Percentiles rank a stretch among this genome's conserved stretches.
Conservation (phyloP, 208 protist genomes). For the Tritrichomonas foetus region DNA sequence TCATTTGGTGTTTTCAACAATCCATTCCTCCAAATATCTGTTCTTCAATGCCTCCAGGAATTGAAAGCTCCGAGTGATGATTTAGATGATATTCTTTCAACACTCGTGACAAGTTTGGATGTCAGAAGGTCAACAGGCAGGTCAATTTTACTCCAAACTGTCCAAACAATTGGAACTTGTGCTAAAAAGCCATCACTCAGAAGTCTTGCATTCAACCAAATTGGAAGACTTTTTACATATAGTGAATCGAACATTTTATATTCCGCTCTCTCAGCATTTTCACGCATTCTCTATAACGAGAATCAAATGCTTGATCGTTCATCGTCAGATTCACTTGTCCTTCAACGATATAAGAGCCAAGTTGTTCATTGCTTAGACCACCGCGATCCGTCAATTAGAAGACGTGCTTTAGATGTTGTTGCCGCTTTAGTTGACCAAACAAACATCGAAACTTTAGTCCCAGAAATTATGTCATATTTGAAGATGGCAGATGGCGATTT, state of each 20-base stretch:
- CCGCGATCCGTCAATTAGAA: neutral
- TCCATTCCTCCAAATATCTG: neutral
- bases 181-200: neutral
- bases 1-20: neutral
- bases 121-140: neutral
- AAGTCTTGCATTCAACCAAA: neutral
- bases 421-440: neutral
- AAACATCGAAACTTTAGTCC: neutral
- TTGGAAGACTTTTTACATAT: neutral
- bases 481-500: neutral
- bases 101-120: neutral
- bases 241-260: neutral
- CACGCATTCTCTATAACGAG: neutral
- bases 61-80: neutral
- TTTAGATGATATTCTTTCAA: neutral
- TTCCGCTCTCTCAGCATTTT: neutral
- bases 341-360: neutral
- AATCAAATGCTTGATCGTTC: neutral
- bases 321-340: neutral
- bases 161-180: neutral
- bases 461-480: neutral
- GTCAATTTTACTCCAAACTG: neutral
- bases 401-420: neutral
- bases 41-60: neutral
- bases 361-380: neutral